Base-by-base conservation (phyloP, 2,329 filamentous ascomycete species). In the Fusarium sp. region DNA sequence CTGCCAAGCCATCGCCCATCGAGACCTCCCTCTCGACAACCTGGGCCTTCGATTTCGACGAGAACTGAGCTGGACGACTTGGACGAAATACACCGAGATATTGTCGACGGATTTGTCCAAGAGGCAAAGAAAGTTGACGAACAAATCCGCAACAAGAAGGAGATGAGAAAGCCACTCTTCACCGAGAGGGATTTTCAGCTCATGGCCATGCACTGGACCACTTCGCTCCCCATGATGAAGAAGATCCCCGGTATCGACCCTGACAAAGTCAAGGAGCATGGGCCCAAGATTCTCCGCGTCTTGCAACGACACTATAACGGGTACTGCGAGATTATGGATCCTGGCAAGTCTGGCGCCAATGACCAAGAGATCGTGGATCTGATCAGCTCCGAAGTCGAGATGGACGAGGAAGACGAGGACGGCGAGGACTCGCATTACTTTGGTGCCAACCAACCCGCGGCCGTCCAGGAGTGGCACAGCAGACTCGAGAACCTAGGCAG, bases 171-270 rank as follows among this genome's bases (percentile, higher is more conserved):
- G 24, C 87, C 88, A 5, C 84, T 92, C 1, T 96, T 96, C 79
- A 91, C 90, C 0, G 92, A 94, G 69, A 87, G 86, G 24, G 87
- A 94, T 16, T 87, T 95, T 60, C 89, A 91, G 38, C 89, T 92
- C 74, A 95, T 96, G 92, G 92, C 89, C 14, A 89, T 94, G 59
- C 82, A 86, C 37, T 93, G 93, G 86, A 93, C 93, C 1, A 86
- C 84, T 9, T 89, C 86, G 10, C 77, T 90, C 11, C 87, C 89
- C 18, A 84, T 90, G 66, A 93, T 96, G 90, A 84, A 83, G 35
- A 81, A 82, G 10, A 93, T 96, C 58, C 87, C 87, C 0, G 89
- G 88, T 11, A 92, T 95, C 67, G 87, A 92, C 63, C 72, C 80
- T 2, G 89, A 90, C 29, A 92, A 90, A 78, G 91, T 94, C 27